These are phyloP conservation scores for Boehmeria nivea DNA, from an alignment of 306 rosid species.

Conservation along the genomic window DNA sequence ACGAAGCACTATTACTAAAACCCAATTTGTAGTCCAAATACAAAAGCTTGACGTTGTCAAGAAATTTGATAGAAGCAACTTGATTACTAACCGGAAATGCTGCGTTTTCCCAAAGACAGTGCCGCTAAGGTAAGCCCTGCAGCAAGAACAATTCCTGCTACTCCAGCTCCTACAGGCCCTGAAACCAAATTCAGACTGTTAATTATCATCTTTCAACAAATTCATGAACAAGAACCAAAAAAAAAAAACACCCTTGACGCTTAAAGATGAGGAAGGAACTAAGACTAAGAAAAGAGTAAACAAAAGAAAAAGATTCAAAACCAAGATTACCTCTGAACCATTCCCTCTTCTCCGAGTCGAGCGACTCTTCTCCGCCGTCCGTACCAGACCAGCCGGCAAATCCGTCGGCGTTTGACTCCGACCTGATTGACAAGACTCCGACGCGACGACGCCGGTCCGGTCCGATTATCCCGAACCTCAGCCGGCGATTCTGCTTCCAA, in stretches of 20 bases:
- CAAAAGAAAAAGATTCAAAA: background rate
- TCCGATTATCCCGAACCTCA: conserved; percentile 11
- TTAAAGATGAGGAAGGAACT: background rate
- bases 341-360: conserved; percentile 37
- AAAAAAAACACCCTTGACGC: too few species aligned
- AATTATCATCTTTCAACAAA: background rate
- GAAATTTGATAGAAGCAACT: too few species aligned
- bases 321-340: conserved; percentile 51
- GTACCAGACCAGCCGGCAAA: conserved; percentile 84
- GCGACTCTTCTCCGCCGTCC: conserved; percentile 24
- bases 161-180: conserved; percentile 79
- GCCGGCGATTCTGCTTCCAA: conserved; percentile 31
- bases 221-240: background rate
- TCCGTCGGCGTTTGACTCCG: conserved; percentile 38
- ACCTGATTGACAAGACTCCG: conserved; percentile 30
- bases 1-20: too few species aligned
- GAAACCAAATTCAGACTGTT: conserved; percentile 50
- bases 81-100: conserved; percentile 47
- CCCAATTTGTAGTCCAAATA: too few species aligned
- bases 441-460: conserved; percentile 16
- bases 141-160: conserved; percentile 69
- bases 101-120: conserved; percentile 52
- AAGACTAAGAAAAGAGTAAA: conserved; percentile 2
- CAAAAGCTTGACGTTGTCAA: too few species aligned
- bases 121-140: conserved; percentile 68